Percentiles rank a stretch among this genome's conserved stretches.
phyloP scores from a whole-genome alignment of 345 rosid species.

The Hibiscus syriacus region DNA sequence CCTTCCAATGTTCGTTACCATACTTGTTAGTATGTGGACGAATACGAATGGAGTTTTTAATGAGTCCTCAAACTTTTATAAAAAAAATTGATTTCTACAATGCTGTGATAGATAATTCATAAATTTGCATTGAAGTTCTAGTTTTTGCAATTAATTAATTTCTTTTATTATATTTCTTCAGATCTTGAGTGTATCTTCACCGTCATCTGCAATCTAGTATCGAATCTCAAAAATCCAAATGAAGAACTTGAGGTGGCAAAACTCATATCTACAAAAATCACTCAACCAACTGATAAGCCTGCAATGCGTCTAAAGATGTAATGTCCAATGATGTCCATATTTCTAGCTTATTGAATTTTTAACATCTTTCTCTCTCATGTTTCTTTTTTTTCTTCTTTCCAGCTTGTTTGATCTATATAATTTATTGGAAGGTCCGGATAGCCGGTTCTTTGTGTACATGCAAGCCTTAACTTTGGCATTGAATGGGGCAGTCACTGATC shows the following conservation, averaged over 20 bases:
- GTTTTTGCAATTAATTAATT: neutral
- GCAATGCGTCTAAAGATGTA: slow-evolving; percentile 89
- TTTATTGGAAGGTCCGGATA: slow-evolving; percentile 55
- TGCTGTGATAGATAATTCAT: neutral
- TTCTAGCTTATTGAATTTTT: slow-evolving; percentile 3
- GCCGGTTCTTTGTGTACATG: slow-evolving; percentile 78
- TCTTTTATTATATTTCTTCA: slow-evolving; percentile 17
- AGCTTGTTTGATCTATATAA: slow-evolving; percentile 95
- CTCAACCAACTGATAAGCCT: slow-evolving; percentile 82
- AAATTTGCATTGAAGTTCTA: neutral
- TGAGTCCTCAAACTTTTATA: too few species aligned
- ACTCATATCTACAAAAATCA: slow-evolving; percentile 60
- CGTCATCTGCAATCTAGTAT: slow-evolving; percentile 80
- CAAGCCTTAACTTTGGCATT: slow-evolving; percentile 61
- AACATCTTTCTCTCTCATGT: slow-evolving; percentile 6
- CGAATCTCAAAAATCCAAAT: slow-evolving; percentile 46
- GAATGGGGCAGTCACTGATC: slow-evolving; percentile 72
- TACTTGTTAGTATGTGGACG: too few species aligned
- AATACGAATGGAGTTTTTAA: too few species aligned
- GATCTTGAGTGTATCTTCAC: slow-evolving; percentile 96
- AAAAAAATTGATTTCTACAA: neutral
- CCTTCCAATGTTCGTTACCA: too few species aligned
- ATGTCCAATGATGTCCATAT: neutral
- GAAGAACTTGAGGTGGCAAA: slow-evolving; percentile 76
- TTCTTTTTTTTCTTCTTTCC: slow-evolving; percentile 9